These are phyloP conservation scores for Fusarium sp. DNA, from an alignment of 2,329 filamentous ascomycete genomes.

Conservation along the genomic window DNA sequence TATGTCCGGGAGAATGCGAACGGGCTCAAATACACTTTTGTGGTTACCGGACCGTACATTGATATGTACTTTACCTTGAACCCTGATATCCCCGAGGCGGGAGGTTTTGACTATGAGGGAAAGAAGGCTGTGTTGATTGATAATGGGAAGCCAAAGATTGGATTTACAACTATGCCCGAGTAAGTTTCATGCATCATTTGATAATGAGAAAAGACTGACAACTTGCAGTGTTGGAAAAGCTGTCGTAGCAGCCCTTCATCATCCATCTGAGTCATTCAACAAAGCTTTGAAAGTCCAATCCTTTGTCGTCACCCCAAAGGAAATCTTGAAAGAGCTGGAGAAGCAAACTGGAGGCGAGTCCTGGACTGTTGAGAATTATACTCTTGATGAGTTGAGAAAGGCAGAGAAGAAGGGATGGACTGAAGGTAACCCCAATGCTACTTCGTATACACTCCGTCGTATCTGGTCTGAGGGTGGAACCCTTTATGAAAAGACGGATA, in stretches of 20 bases:
- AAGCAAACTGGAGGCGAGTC: conserved; percentile 67
- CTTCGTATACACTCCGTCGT: conserved; percentile 68
- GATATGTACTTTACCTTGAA: conserved; percentile 67
- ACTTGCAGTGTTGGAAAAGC: conserved; percentile 70
- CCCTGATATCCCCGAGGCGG: conserved; percentile 49
- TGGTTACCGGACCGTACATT: conserved; percentile 76
- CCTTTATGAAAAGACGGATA: conserved; percentile 75
- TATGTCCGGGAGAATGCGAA: conserved; percentile 65
- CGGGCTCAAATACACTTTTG: conserved; percentile 70
- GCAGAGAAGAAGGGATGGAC: conserved; percentile 71
- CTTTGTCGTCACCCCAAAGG: conserved; percentile 72
- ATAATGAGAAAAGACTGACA: not conserved
- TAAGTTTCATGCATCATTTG: conserved; percentile 52
- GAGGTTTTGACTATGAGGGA: conserved; percentile 67
- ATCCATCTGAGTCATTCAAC: conserved; percentile 64
- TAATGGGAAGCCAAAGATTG: conserved; percentile 69
- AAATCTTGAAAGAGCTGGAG: conserved; percentile 75
- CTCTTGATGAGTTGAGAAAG: conserved; percentile 64
- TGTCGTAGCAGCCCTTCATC: conserved; percentile 69
- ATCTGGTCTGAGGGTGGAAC: conserved; percentile 82
- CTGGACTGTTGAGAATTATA: conserved; percentile 51
- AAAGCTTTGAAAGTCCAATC: conserved; percentile 75
- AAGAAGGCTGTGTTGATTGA: conserved; percentile 71
- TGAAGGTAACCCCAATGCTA: conserved; percentile 62
- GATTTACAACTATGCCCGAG: conserved; percentile 78